Base-by-base conservation (phyloP, 2,329 filamentous ascomycete species). In the Ophiognomonia clavigignenti-juglandacearum region DNA sequence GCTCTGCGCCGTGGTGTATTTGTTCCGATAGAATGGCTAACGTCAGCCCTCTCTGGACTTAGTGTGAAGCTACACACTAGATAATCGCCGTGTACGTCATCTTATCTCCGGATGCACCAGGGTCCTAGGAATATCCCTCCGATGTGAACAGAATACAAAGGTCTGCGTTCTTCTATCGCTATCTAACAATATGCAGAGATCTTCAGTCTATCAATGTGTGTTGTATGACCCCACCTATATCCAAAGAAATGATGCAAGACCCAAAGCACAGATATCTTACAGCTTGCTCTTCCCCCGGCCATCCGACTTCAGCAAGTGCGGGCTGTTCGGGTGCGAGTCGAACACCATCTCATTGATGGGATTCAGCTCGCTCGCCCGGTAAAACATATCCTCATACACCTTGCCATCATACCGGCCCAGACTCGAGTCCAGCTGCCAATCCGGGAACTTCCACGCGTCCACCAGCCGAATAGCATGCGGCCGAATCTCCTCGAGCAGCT, bases 371-470 rank as follows among this genome's bases (percentile, higher is more conserved):
- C 78, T 83, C 0, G 86, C 86, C 13, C 86, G 70, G 58, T 82
- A 71, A 67, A 89, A 90, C 70, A 90, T 73, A 57, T 89, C 86
- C 62, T 87, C 83, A 56, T 90, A 90, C 1, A 89, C 86, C 57
- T 85, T 82, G 18, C 86, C 86, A 51, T 90, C 86, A 36, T 77
- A 78, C 2, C 85, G 72, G 1, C 86, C 86, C 32, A 90, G 63
- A 48, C 78, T 81, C 56, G 78, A 83, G 61, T 90, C 85, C 2
- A 90, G 74, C 57, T 87, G 83, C 83, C 83, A 90, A 61, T 90
- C 86, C 1, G 85, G 81, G 65, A 90, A 87, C 51, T 79, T 78
- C 86, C 86, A 90, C 0, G 82, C 71, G 58, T 90, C 86, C 0
- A 88, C 85, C 10, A 90, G 67, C 10, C 78, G 66, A 13, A 90